Conservation (phyloP, 257 asterid genomes). For the Anisodus tanguticus region DNA sequence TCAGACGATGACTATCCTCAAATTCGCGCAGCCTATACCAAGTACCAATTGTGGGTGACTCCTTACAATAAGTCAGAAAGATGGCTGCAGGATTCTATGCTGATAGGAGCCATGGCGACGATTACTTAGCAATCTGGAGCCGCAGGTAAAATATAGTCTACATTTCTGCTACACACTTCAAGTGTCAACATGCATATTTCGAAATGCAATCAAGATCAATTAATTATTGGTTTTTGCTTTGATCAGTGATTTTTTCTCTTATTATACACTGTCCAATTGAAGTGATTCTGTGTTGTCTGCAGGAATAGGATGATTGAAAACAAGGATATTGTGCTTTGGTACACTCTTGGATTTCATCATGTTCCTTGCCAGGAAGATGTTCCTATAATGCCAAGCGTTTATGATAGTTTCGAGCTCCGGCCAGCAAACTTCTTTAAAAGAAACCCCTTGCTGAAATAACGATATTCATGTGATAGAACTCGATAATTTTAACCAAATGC, state of each 20-base stretch:
- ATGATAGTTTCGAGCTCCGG: slow-evolving; percentile 61
- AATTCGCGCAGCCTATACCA: slow-evolving; percentile 62
- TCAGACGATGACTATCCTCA: slow-evolving; percentile 61
- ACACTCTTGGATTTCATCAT: slow-evolving; percentile 75
- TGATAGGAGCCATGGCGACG: slow-evolving; percentile 67
- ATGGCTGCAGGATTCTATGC: slow-evolving; percentile 73
- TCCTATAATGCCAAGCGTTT: slow-evolving; percentile 59
- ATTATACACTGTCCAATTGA: background rate
- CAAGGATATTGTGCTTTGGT: slow-evolving; percentile 71
- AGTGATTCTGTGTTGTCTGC: slow-evolving; percentile 25
- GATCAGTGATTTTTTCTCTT: background rate
- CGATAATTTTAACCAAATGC: background rate
- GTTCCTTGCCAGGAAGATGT: slow-evolving; percentile 66
- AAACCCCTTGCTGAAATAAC: slow-evolving; percentile 51
- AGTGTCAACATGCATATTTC: no score
- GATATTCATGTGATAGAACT: background rate
- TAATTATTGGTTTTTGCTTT: background rate
- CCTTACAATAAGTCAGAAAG: slow-evolving; percentile 55
- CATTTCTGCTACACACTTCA: no score
- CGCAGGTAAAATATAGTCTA: slow-evolving; percentile 39
- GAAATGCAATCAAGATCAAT: background rate
- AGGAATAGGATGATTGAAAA: slow-evolving; percentile 56
- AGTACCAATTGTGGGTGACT: slow-evolving; percentile 66
- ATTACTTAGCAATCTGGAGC: slow-evolving; percentile 65
- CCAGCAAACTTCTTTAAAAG: slow-evolving; percentile 66